These are phyloP conservation scores for Eucalyptus marginata DNA, from an alignment of 345 rosid species.

Conservation along the genomic window DNA sequence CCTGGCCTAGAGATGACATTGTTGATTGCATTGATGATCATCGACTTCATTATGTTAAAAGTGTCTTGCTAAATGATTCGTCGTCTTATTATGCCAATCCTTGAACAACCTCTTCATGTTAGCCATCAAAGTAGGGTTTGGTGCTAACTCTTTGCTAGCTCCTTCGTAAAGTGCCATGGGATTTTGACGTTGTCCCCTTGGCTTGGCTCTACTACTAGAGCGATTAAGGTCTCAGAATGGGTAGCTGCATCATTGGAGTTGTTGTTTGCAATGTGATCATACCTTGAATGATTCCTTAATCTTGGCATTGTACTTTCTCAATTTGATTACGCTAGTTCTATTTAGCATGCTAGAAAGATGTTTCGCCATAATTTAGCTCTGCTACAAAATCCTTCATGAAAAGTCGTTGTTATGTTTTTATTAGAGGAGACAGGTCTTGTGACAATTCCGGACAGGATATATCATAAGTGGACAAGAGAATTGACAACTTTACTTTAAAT, in stretches of 20 bases:
- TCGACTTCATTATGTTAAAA: neutral
- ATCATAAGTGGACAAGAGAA: neutral
- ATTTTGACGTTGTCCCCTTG: neutral
- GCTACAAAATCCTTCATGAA: rapidly evolving
- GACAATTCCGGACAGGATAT: rapidly evolving
- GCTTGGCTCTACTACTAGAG: neutral
- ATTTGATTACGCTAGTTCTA: neutral
- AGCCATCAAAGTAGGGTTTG: neutral
- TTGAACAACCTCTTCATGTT: neutral
- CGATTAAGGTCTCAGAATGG: neutral
- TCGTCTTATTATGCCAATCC: neutral
- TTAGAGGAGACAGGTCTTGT: neutral
- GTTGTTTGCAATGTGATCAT: neutral
- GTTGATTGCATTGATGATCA: neutral
- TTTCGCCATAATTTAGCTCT: rapidly evolving
- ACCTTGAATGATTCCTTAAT: neutral
- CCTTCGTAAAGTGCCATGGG: neutral
- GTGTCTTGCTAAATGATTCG: neutral
- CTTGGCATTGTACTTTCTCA: neutral
- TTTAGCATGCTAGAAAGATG: no score
- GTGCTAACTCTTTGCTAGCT: neutral
- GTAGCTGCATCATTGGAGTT: neutral
- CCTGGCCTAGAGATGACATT: neutral
- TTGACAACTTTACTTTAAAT: neutral
- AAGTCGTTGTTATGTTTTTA: no score